Conservation (phyloP, 169 alveolate genomes). For the Plasmodium gonderi region DNA sequence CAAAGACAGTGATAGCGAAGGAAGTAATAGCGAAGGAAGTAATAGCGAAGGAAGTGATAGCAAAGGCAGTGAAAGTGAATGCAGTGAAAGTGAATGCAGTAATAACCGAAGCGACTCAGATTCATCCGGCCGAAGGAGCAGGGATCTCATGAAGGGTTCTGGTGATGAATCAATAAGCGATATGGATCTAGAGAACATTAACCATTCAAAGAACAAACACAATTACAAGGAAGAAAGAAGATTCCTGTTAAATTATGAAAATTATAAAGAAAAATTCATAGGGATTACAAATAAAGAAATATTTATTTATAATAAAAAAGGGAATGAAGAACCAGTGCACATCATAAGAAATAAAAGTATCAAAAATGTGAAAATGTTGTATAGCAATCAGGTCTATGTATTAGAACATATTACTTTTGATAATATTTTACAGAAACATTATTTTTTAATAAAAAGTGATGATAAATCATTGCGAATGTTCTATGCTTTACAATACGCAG, state of each 20-base stretch:
- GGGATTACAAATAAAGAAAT: constrained; percentile 62
- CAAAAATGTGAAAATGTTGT: constrained; percentile 25
- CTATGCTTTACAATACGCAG: constrained; percentile 85
- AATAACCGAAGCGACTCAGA: not conserved
- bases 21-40: not conserved
- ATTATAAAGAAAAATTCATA: constrained; percentile 69
- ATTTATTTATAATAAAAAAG: constrained; percentile 37
- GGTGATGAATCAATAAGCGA: not conserved
- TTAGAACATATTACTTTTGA: constrained; percentile 29
- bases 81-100: not conserved
- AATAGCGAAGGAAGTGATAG: not conserved
- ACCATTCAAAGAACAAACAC: constrained; percentile 7
- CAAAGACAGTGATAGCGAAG: not conserved
- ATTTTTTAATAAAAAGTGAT: constrained; percentile 47
- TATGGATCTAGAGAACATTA: not conserved
- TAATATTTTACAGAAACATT: constrained; percentile 41
- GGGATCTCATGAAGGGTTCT: not conserved
- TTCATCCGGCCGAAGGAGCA: not conserved
- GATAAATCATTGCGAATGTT: constrained; percentile 74
- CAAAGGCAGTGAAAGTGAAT: not conserved
- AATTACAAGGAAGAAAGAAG: not conserved
- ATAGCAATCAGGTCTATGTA: constrained; percentile 35
- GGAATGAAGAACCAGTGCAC: constrained; percentile 62
- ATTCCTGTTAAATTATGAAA: constrained; percentile 21
- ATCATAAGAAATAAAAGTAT: constrained; percentile 24